Base-by-base conservation (phyloP, 495 filamentous ascomycete genomes). In the Usnea hakonensis region DNA sequence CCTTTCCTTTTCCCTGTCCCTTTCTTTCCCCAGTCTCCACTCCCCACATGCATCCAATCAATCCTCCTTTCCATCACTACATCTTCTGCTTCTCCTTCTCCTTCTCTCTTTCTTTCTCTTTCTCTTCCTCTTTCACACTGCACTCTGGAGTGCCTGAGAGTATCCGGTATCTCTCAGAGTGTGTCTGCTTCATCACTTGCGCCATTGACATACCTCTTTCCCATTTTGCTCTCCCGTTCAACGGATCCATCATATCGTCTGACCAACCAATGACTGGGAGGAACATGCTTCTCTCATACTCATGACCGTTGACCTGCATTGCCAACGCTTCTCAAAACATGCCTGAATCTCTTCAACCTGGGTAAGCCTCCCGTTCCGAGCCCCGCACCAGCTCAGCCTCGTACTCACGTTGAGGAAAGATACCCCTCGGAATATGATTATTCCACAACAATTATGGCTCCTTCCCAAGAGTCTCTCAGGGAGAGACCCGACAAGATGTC, bases 341-440 rank as follows among this genome's bases (percentile, higher is more conserved):
- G 52, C 59, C 38, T 16, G 59, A 61, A 10, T 14, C 37, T 43
- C 36, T 50, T 2, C 44, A 55, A n/a, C 6, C 37, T 33, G 59
- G 48, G 59, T 61, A 19, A 61, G 59, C 38, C 35, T 35, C 37
- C 23, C 35, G 21, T 7, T 17, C 19, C 37, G 19, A 48, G 30
- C 21, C 19, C 46, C 19, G 16, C 38, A 43, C 16, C 17, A 19
- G 28, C 26, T 52, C 28, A 52, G 48, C 48, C 48, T 19, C n/a
- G 23, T 35, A 17, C 59, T 61, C 23, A 61, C 37, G 10, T 13
- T 43, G 35, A 2, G 59, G 41, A n/a, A 61, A 61, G 59, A 11
- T 40, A 62, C 33, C 60, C 53, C 32, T 57, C 54, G 5, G 60
- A 62, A 35, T 43, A 48, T 41, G 60, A 62, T n/a, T 50, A 26